Evolutionary conservation across 208 protist genomes (phyloP).

Genomic region (Acanthamoeba castellanii): DNA sequence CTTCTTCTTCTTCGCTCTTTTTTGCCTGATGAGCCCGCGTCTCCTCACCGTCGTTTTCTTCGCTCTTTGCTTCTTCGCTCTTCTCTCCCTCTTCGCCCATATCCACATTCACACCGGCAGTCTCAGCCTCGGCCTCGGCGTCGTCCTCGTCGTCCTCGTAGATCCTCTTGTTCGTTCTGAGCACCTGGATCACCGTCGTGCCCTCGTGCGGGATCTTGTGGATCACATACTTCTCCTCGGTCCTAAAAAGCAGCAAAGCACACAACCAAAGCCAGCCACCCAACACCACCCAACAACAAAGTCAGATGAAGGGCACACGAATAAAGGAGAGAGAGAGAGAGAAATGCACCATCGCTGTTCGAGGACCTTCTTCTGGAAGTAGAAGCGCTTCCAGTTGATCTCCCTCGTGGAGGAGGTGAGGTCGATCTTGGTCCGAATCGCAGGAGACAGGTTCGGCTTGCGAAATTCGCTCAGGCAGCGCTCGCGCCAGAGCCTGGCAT

Average conservation of each 20-base stretch:
- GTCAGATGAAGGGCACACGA: neutral
- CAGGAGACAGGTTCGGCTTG: conserved; percentile 4
- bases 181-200: conserved; percentile 22
- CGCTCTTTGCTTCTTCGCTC: neutral
- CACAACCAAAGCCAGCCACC: neutral
- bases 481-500: neutral
- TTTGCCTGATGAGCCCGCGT: neutral
- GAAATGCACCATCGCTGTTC: neutral
- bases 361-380: conserved; percentile 14
- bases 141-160: neutral
- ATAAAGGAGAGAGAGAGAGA: neutral
- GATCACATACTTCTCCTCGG: neutral
- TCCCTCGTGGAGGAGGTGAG: neutral
- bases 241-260: neutral
- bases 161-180: neutral
- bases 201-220: conserved; percentile 32
- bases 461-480: neutral
- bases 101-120: neutral
- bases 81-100: neutral
- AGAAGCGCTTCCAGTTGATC: conserved; percentile 28
- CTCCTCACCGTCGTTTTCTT: neutral
- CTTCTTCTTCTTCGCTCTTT: neutral
- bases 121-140: neutral
- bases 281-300: neutral
- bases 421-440: neutral